These are phyloP conservation scores for Gossypium mustelinum DNA, from an alignment of 345 rosid genomes.

Conservation along the genomic window DNA sequence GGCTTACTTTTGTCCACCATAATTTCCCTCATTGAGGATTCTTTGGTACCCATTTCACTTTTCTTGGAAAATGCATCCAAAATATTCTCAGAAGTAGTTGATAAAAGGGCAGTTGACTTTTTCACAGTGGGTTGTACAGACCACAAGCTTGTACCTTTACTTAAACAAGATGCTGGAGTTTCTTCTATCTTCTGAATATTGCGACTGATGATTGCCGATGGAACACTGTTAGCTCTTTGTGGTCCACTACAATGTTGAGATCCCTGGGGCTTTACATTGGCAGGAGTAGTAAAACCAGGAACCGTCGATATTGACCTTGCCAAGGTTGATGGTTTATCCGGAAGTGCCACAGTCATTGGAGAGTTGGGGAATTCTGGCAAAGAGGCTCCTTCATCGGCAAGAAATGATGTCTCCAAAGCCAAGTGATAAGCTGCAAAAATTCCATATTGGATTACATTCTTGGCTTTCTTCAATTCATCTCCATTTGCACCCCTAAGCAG, in stretches of 20 bases:
- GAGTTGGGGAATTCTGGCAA: slow-evolving; percentile 82
- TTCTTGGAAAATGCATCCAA: slow-evolving; percentile 35
- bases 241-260: slow-evolving; percentile 23
- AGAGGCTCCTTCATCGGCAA: slow-evolving; percentile 97
- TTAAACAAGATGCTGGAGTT: slow-evolving; percentile 32
- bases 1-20: slow-evolving; percentile 28
- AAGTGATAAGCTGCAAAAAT: slow-evolving; percentile 98
- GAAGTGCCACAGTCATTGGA: slow-evolving; percentile 79
- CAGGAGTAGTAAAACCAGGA: slow-evolving; percentile 69
- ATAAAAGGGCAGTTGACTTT: slow-evolving; percentile 21
- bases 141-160: slow-evolving; percentile 40
- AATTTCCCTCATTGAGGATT: slow-evolving; percentile 26
- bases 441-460: slow-evolving; percentile 96
- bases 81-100: slow-evolving; percentile 29
- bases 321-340: slow-evolving; percentile 60
- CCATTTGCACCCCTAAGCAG: slow-evolving; percentile 87
- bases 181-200: slow-evolving; percentile 33
- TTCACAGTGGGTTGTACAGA: slow-evolving; percentile 24
- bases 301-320: slow-evolving; percentile 86
- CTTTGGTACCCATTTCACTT: slow-evolving; percentile 33
- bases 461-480: slow-evolving; percentile 88
- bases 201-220: slow-evolving; percentile 30
- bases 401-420: slow-evolving; percentile 91
- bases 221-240: not conserved
- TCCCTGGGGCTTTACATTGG: slow-evolving; percentile 45